Conservation (phyloP, 2,329 filamentous ascomycete species). For the Neurospora sp. region DNA sequence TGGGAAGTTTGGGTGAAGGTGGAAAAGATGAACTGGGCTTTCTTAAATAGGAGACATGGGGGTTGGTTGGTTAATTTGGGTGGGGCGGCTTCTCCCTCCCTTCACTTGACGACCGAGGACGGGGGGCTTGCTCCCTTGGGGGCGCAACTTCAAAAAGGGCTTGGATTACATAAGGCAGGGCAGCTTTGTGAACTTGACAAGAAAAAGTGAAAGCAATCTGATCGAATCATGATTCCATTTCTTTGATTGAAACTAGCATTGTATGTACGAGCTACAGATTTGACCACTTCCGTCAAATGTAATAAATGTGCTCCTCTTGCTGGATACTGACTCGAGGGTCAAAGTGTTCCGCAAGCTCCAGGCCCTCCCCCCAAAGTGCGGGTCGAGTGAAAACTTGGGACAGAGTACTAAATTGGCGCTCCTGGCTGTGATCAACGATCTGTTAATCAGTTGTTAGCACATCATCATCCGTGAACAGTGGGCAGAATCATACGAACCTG, state of each 20-base stretch:
- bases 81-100: background rate
- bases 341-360: background rate
- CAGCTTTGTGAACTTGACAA: background rate
- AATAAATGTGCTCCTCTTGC: background rate
- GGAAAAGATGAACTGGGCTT: background rate
- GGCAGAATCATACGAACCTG: background rate
- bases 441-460: background rate
- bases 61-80: background rate
- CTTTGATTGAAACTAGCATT: background rate
- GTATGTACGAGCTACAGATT: background rate
- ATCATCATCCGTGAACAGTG: background rate
- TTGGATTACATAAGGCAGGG: background rate
- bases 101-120: background rate
- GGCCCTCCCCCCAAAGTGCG: background rate
- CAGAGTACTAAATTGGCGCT: background rate
- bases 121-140: background rate
- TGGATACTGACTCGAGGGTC: background rate
- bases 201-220: background rate
- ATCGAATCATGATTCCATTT: background rate
- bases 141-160: background rate
- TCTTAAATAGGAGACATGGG: background rate
- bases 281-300: background rate
- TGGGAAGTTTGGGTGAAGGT: background rate
- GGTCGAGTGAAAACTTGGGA: background rate
- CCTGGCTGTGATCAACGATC: background rate